Evolutionary conservation across 768 basidiomycete species (phyloP), one percentile per base, ranked within the genome.

Genomic region (Lyophyllum semitale): DNA sequence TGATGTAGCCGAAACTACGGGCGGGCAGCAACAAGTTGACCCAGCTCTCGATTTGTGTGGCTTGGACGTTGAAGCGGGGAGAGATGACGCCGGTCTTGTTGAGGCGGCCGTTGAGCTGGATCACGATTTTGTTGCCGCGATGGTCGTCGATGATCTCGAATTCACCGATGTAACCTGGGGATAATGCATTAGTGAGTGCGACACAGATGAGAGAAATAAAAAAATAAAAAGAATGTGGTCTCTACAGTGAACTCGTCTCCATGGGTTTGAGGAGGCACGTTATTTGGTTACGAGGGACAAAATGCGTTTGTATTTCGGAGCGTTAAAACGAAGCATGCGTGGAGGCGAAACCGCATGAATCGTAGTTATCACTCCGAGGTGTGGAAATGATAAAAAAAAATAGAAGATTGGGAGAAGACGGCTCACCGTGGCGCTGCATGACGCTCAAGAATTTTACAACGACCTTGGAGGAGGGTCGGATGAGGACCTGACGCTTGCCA

Each of bases 71-170:
- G 85, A 93, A 98, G 51, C 97, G 91, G 41, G 96, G 95, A n/a
- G 95, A 98, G 77, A 98, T 98, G 70, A 99, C 96, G 65, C 96
- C 97, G n/a, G 89, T 90, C 81, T 99, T 99, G 84, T 99, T 99
- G 66, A 99, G 84, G 58, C 94, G 91, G 43, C 97, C 97, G 69
- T 97, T 99, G 54, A 99, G 87, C 77, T 99, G 95, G 66, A 98
- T 84, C 67, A 99, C 95, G 62, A 99, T 93, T 79, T 98, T 99
- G 67, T 94, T 94, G 7, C 93, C 88, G 57, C 96, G 95, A 75
- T 98, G 97, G 79, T 99, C 97, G 68, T 99, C 97, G 71, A 98
- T 89, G 75, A 97, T 92, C 74, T 97, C 95, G 68, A 97, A 97
- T 79, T 98, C 95, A 66, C 94, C 94, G 60, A 99, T 96, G 82